These are phyloP conservation scores for Roridomyces roridus DNA, from an alignment of 768 basidiomycete species.

Conservation along the genomic window DNA sequence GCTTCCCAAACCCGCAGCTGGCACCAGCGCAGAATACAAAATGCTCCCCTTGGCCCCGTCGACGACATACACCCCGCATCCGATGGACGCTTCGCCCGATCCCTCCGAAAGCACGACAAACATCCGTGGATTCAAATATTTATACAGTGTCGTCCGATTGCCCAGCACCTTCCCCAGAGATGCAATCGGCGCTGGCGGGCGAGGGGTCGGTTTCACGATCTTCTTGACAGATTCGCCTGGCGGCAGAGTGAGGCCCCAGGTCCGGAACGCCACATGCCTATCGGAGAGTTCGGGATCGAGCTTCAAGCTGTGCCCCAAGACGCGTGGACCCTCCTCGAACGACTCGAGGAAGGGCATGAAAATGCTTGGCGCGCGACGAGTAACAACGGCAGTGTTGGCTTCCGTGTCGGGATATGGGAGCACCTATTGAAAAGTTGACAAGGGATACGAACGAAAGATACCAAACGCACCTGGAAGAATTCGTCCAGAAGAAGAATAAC, in stretches of 20 bases:
- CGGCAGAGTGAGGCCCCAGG: conserved; percentile 69
- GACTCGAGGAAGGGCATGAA: conserved; percentile 63
- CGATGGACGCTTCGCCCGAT: conserved; percentile 26
- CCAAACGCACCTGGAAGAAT: conserved; percentile 68
- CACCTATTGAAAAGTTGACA: conserved; percentile 42
- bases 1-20: conserved; percentile 37
- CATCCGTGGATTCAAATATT: conserved; percentile 89
- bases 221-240: conserved; percentile 62
- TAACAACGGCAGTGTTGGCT: conserved; percentile 49
- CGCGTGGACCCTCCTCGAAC: conserved; percentile 44
- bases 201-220: conserved; percentile 48
- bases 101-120: conserved; percentile 66
- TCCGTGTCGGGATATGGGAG: conserved; percentile 72
- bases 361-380: conserved; percentile 48
- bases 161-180: conserved; percentile 86
- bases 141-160: conserved; percentile 89
- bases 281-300: conserved; percentile 48
- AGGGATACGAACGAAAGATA: not conserved
- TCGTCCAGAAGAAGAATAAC: conserved; percentile 75
- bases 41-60: conserved; percentile 81
- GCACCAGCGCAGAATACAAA: conserved; percentile 69
- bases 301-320: conserved; percentile 64
- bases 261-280: conserved; percentile 58
- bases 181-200: conserved; percentile 61
- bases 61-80: conserved; percentile 77